These are phyloP conservation scores for Amoeboaphelidium occidentale DNA, from an alignment of 371 early-diverging fungal genomes.

Conservation along the genomic window DNA sequence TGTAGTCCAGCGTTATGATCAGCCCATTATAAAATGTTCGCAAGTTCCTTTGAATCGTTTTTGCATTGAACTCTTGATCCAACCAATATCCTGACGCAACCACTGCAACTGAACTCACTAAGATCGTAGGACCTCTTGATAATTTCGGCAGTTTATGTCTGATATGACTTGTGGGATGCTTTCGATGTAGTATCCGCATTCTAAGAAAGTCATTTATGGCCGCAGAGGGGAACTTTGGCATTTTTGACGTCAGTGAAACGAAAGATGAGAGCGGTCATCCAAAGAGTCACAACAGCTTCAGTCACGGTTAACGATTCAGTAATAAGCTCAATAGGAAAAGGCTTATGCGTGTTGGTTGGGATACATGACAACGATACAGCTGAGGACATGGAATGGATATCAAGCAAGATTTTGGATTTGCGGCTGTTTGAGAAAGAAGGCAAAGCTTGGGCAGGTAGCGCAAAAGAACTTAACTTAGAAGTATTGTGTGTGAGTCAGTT, in stretches of 20 bases:
- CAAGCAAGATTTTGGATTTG: constrained; percentile 38
- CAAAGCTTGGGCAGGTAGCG: constrained; percentile 43
- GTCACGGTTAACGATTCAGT: constrained; percentile 26
- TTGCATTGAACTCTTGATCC: constrained; percentile 28
- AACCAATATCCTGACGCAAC: background rate
- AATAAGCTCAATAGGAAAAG: constrained; percentile 39
- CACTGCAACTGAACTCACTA: background rate
- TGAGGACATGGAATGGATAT: constrained; percentile 45
- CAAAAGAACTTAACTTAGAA: constrained; percentile 36
- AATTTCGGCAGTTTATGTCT: too few relatives aligned
- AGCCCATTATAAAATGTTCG: constrained; percentile 30
- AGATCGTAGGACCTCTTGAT: background rate
- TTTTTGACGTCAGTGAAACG: too few relatives aligned
- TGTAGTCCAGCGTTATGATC: constrained; percentile 28
- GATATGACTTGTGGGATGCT: too few relatives aligned
- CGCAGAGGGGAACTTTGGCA: too few relatives aligned
- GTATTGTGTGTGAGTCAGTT: constrained; percentile 57
- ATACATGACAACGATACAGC: constrained; percentile 38
- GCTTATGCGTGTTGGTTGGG: constrained; percentile 48
- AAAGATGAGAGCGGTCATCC: background rate
- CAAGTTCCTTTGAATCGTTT: constrained; percentile 22
- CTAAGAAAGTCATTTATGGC: too few relatives aligned
- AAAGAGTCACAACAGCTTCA: background rate
- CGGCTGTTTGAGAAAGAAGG: constrained; percentile 44
- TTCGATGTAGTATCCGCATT: too few relatives aligned